These are phyloP conservation scores for Phyllosticta paracitricarpa DNA, from an alignment of 2,329 filamentous ascomycete species.

Conservation along the genomic window DNA sequence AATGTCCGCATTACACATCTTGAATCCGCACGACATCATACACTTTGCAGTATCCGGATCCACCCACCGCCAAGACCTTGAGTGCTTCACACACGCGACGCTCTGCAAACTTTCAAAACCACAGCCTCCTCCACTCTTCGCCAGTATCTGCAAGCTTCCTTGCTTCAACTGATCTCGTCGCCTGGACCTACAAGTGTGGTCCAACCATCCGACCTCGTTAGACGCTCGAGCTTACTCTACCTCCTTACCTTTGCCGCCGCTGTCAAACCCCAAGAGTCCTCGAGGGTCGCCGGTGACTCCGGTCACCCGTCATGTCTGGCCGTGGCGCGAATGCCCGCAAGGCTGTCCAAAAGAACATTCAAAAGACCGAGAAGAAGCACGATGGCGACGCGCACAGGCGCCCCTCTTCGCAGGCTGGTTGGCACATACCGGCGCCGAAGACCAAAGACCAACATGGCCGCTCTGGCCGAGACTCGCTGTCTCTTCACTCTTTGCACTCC, in stretches of 20 bases:
- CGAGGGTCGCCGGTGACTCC: neutral
- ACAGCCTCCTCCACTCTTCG: no score
- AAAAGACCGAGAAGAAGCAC: constrained; percentile 30
- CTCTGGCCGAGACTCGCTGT: neutral
- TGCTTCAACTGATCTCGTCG: no score
- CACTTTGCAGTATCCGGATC: no score
- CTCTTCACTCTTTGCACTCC: constrained; percentile 13
- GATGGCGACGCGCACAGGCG: constrained; percentile 17
- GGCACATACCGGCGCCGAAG: neutral
- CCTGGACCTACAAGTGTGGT: neutral
- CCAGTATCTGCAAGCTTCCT: no score
- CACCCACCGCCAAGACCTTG: no score
- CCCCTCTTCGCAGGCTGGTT: neutral
- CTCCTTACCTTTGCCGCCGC: neutral
- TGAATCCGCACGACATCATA: neutral
- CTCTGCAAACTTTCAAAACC: no score
- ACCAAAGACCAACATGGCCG: neutral
- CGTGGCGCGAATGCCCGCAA: constrained; percentile 31
- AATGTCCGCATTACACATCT: neutral
- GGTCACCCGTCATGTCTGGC: constrained; percentile 24
- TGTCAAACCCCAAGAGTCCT: neutral
- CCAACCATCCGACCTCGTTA: neutral
- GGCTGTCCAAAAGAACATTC: constrained; percentile 29
- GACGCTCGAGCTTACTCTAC: neutral
- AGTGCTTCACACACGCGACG: no score